phyloP scores from a whole-genome alignment of 1,284 basidiomycete species.

The Singerocomus inundabilis region DNA sequence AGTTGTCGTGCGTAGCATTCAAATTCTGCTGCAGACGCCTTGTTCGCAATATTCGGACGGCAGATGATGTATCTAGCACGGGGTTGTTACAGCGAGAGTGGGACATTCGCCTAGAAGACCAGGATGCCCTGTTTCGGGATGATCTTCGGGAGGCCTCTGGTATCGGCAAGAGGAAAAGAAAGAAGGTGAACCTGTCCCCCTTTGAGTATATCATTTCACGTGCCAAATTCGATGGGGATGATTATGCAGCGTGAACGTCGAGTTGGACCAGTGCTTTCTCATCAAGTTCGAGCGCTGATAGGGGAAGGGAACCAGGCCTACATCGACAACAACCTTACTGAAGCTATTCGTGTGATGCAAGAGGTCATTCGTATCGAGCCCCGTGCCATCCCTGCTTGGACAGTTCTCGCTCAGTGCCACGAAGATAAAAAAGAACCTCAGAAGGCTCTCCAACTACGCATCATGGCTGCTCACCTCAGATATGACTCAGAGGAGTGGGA shows the following conservation, averaged over 20 bases:
- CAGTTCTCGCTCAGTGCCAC: conserved; percentile 59
- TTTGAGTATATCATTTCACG: conserved; percentile 35
- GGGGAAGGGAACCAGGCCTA: conserved; percentile 89
- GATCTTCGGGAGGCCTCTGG: conserved; percentile 61
- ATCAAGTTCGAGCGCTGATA: conserved; percentile 76
- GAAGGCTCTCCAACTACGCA: conserved; percentile 21
- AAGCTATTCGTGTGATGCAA: conserved; percentile 78
- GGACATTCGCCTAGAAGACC: conserved; percentile 46
- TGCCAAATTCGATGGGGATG: background rate
- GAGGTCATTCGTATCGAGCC: conserved; percentile 95
- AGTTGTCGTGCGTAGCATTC: background rate
- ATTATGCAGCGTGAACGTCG: conserved; percentile 36
- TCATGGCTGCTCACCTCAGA: conserved; percentile 68
- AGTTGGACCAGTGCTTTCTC: conserved; percentile 63
- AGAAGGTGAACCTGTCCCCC: conserved; percentile 35
- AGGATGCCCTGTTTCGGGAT: conserved; percentile 64
- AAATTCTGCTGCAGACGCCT: conserved; percentile 17
- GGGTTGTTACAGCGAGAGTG: conserved; percentile 34
- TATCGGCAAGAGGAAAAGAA: conserved; percentile 55
- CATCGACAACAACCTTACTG: conserved; percentile 65
- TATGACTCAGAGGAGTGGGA: conserved; percentile 87
- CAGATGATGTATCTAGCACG: conserved; percentile 24
- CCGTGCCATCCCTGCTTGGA: conserved; percentile 81
- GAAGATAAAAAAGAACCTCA: conserved; percentile 21
- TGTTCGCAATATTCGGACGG: conserved; percentile 27